These are phyloP conservation scores for Kwoniella sp. DNA, from an alignment of 768 basidiomycete genomes.

Conservation along the genomic window DNA sequence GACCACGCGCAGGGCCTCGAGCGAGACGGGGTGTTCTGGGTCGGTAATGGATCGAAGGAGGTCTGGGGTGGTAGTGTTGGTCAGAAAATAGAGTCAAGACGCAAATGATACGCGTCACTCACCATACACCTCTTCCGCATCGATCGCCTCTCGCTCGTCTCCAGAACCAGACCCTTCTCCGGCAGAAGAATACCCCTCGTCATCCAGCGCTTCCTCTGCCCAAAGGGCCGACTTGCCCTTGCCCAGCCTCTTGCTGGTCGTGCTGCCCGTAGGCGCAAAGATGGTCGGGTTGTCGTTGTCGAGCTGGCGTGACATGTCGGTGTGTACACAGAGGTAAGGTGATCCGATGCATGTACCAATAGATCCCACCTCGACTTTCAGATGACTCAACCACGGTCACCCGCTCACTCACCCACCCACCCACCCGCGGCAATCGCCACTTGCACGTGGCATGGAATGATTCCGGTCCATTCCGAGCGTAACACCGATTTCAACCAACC, in stretches of 20 bases:
- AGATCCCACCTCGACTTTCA: too few species aligned
- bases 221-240: slow-evolving; percentile 51
- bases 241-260: slow-evolving; percentile 46
- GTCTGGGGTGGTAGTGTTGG: slow-evolving; percentile 55
- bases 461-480: slow-evolving; percentile 8
- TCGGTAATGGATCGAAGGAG: slow-evolving; percentile 87
- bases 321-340: neutral
- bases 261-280: slow-evolving; percentile 53
- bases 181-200: slow-evolving; percentile 21
- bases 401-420: too few species aligned
- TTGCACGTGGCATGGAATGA: neutral
- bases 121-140: slow-evolving; percentile 93
- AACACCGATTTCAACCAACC: neutral
- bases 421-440: too few species aligned
- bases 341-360: too few species aligned
- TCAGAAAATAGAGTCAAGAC: neutral
- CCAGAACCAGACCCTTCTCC: slow-evolving; percentile 45
- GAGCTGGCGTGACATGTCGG: slow-evolving; percentile 38
- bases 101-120: slow-evolving; percentile 15
- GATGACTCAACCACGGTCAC: too few species aligned
- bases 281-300: slow-evolving; percentile 87
- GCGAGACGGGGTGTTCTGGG: slow-evolving; percentile 84
- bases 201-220: slow-evolving; percentile 53
- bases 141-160: slow-evolving; percentile 56
- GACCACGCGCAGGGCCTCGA: slow-evolving; percentile 94